Evolutionary conservation across 371 early-diverging fungal species (phyloP).

Genomic region (Choanephora cucurbitarum): DNA sequence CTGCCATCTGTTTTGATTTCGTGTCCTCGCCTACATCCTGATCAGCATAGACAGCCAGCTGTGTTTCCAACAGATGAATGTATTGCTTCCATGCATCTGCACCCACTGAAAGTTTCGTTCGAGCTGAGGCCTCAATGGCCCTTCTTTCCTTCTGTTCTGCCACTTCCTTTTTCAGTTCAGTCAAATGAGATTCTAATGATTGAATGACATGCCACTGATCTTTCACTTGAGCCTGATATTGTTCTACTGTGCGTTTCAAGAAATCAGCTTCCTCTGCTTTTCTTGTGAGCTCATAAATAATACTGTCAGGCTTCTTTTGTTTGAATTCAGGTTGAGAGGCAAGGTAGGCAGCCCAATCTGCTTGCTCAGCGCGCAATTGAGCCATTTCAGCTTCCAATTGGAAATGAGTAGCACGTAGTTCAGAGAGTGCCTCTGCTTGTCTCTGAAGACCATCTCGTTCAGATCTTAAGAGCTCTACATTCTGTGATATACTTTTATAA

Average conservation of each 20-base stretch:
- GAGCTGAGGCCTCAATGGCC: constrained; percentile 8
- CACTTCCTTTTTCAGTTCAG: constrained; percentile 12
- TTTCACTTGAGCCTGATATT: constrained; percentile 13
- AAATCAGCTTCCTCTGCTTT: constrained; percentile 23
- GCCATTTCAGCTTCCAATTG: constrained; percentile 40
- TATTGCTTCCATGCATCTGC: constrained; percentile 43
- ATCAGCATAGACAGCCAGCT: constrained; percentile 65
- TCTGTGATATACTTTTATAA: constrained; percentile 36
- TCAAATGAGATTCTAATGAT: constrained; percentile 12
- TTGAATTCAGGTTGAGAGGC: constrained; percentile 27
- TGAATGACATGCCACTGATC: constrained; percentile 15
- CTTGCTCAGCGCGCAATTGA: constrained; percentile 33
- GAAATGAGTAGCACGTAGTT: constrained; percentile 29
- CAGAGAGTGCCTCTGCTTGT: constrained; percentile 27
- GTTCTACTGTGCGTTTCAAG: constrained; percentile 20
- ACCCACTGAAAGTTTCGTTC: constrained; percentile 30
- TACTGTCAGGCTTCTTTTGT: constrained; percentile 26
- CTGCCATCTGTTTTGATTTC: constrained; percentile 51
- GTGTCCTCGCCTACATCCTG: constrained; percentile 61
- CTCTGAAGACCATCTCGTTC: constrained; percentile 27
- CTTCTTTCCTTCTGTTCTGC: constrained; percentile 15
- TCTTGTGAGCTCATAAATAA: constrained; percentile 26
- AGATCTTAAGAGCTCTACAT: constrained; percentile 38
- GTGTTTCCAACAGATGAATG: constrained; percentile 50
- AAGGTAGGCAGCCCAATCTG: constrained; percentile 19